A percentile compares a stretch with the other conserved stretches of the same genome.
phyloP scores from a whole-genome alignment of 2,329 filamentous ascomycete genomes.

The Beauveria varroae region DNA sequence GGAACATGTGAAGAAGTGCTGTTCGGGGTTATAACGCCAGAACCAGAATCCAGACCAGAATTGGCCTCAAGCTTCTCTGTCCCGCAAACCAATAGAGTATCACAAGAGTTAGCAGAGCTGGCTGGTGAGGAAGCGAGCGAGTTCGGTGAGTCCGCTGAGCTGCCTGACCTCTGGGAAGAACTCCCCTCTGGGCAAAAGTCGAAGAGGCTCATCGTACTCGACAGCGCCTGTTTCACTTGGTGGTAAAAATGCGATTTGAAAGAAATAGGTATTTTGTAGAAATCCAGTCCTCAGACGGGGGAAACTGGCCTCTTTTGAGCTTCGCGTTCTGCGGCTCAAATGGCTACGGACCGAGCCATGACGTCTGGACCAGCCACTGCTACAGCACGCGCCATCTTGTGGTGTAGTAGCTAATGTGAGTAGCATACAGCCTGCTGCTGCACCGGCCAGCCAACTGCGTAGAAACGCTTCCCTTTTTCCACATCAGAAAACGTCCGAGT shows the following conservation, averaged over 20 bases:
- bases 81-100: too few relatives aligned
- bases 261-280: background rate
- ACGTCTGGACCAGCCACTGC: background rate
- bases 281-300: background rate
- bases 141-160: too few relatives aligned
- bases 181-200: too few relatives aligned
- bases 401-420: background rate
- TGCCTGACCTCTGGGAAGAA: too few relatives aligned
- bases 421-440: background rate
- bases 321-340: background rate
- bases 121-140: too few relatives aligned
- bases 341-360: background rate
- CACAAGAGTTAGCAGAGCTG: too few relatives aligned
- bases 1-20: too few relatives aligned
- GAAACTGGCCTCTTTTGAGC: background rate
- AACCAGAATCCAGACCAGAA: too few relatives aligned
- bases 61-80: too few relatives aligned
- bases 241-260: background rate
- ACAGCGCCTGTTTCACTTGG: too few relatives aligned
- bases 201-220: too few relatives aligned
- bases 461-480: background rate
- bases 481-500: background rate
- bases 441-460: background rate
- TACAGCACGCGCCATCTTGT: background rate
- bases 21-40: too few relatives aligned